These are phyloP conservation scores for Suhomyces pyralidae DNA, from an alignment of 805 yeast species.

Conservation along the genomic window DNA sequence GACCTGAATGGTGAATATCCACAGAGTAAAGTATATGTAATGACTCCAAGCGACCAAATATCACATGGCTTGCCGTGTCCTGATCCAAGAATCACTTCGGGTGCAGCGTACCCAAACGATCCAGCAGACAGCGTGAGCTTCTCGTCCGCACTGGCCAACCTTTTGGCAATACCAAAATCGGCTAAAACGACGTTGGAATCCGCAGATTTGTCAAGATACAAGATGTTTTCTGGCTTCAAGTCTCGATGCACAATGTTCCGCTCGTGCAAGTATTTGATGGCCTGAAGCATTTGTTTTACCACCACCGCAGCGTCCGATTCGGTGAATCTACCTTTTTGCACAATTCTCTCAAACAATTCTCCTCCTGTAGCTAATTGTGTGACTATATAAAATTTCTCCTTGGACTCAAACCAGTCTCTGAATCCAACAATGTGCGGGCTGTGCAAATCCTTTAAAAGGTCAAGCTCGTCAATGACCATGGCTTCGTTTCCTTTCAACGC, in stretches of 20 bases:
- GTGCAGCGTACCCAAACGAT: conserved; percentile 95
- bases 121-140: conserved; percentile 76
- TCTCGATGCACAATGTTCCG: conserved; percentile 88
- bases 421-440: conserved; percentile 90
- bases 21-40: conserved; percentile 82
- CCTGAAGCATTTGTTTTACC: conserved; percentile 70
- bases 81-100: conserved; percentile 75
- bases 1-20: conserved; percentile 92
- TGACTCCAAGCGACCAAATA: conserved; percentile 93
- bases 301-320: conserved; percentile 83
- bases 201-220: conserved; percentile 55
- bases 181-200: conserved; percentile 81
- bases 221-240: conserved; percentile 88
- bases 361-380: conserved; percentile 97
- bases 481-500: conserved; percentile 77
- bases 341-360: conserved; percentile 85
- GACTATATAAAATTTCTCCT: conserved; percentile 87
- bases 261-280: conserved; percentile 74
- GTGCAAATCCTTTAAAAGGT: conserved; percentile 59
- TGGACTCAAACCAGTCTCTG: conserved; percentile 89
- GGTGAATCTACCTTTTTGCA: conserved; percentile 77
- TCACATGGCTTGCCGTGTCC: conserved; percentile 98
- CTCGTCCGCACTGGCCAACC: conserved; percentile 57
- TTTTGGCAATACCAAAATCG: conserved; percentile 94
- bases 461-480: conserved; percentile 75